A percentile compares a stretch with the other conserved stretches of the same genome.
Evolutionary conservation across 306 rosid species (phyloP).

Genomic region (Prunus mongolica): DNA sequence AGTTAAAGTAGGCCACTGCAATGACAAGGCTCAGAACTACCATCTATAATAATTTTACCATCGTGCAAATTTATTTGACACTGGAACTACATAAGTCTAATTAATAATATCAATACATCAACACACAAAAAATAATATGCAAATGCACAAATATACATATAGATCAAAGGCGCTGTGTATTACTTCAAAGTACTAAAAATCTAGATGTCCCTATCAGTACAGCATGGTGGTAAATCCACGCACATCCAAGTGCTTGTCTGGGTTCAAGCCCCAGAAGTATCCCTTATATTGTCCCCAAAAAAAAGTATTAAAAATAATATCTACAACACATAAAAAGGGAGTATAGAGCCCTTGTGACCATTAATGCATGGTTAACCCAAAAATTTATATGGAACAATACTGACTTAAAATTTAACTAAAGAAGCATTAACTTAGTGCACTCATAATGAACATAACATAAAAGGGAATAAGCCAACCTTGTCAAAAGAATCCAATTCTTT

Average conservation of each 20-base stretch:
- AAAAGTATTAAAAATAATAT: background rate
- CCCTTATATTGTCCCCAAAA: background rate
- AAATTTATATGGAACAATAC: background rate
- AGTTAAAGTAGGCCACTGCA: background rate
- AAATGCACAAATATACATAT: background rate
- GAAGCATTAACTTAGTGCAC: background rate
- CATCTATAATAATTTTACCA: background rate
- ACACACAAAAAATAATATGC: background rate
- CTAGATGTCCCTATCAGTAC: background rate
- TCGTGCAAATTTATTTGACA: background rate
- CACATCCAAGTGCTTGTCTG: background rate
- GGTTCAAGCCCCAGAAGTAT: background rate
- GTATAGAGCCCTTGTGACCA: background rate
- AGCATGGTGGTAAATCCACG: background rate
- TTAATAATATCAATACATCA: background rate
- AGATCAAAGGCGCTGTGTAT: background rate
- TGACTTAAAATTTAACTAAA: background rate
- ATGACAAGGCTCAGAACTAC: background rate
- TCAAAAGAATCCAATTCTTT: slow-evolving; percentile 74
- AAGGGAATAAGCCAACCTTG: slow-evolving; percentile 50
- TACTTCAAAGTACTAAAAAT: background rate
- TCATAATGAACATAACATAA: background rate
- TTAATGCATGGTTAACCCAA: background rate
- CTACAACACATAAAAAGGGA: slow-evolving; percentile 2
- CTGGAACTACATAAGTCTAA: background rate